phyloP scores from a whole-genome alignment of 202 grass and related monocot species.

The Zizania palustris region DNA sequence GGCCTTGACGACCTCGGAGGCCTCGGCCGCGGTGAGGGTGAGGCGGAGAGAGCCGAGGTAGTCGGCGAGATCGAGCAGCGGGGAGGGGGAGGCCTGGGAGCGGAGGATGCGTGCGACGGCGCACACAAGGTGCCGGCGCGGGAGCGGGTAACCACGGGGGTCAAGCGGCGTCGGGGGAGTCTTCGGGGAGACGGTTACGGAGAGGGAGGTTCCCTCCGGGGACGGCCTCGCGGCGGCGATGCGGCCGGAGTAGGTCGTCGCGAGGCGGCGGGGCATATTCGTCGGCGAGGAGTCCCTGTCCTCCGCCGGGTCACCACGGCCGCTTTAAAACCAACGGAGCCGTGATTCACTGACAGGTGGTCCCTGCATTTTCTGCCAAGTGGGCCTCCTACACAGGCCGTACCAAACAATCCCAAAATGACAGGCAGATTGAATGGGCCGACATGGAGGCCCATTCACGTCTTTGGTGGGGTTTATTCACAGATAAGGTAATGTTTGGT shows the following conservation, averaged over 20 bases:
- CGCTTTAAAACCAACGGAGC: too few species aligned
- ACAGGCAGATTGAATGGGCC: too few species aligned
- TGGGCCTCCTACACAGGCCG: too few species aligned
- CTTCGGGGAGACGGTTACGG: constrained; percentile 59
- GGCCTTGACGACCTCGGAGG: too few species aligned
- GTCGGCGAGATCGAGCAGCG: constrained; percentile 66
- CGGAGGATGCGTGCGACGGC: constrained; percentile 58
- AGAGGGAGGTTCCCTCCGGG: constrained; percentile 55
- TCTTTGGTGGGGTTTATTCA: too few species aligned
- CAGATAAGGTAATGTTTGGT: too few species aligned
- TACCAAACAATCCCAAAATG: too few species aligned
- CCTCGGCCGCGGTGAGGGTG: constrained; percentile 61
- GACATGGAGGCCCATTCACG: too few species aligned
- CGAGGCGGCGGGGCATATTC: constrained; percentile 46
- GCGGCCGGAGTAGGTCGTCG: constrained; percentile 73
- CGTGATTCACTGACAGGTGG: too few species aligned
- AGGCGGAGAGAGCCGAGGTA: constrained; percentile 54
- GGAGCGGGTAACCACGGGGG: constrained; percentile 57
- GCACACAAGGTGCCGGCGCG: constrained; percentile 74
- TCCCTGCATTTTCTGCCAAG: too few species aligned
- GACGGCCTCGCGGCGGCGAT: constrained; percentile 59
- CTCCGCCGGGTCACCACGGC: too few species aligned
- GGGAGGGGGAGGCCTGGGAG: constrained; percentile 41
- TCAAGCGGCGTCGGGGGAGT: constrained; percentile 32
- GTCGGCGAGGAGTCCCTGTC: not conserved